Conservation (phyloP, 1,284 basidiomycete genomes). For the Malassezia vespertilionis region DNA sequence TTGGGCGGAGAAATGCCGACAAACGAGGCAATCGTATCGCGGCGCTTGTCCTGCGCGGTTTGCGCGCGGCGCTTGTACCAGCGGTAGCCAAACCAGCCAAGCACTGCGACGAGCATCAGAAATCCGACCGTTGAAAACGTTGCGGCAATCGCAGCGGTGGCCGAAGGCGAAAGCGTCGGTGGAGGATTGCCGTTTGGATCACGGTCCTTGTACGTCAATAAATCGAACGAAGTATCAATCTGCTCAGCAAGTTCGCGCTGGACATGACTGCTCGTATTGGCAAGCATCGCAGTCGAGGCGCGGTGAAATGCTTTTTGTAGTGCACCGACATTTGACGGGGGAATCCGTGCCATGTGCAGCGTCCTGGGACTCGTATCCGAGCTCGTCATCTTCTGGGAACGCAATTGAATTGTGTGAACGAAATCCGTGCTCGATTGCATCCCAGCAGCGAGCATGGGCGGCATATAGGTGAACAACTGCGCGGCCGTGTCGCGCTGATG, state of each 20-base stretch:
- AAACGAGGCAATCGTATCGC: slow-evolving; percentile 24
- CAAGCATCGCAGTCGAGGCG: not conserved
- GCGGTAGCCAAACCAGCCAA: slow-evolving; percentile 19
- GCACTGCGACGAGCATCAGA: slow-evolving; percentile 20
- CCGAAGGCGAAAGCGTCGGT: slow-evolving; percentile 7
- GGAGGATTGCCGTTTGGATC: slow-evolving; percentile 6
- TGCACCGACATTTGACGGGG: not conserved
- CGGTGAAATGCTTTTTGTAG: not conserved
- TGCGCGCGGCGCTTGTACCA: not conserved
- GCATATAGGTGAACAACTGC: slow-evolving; percentile 45
- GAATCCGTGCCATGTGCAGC: slow-evolving; percentile 37
- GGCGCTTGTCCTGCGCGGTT: not conserved
- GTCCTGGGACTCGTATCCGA: slow-evolving; percentile 4
- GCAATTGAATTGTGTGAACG: too few relatives aligned
- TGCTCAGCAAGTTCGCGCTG: slow-evolving; percentile 30
- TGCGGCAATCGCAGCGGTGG: slow-evolving; percentile 31
- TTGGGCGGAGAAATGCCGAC: too few relatives aligned
- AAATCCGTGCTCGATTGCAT: too few relatives aligned
- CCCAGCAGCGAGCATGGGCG: slow-evolving; percentile 25
- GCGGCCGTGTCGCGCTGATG: slow-evolving; percentile 36
- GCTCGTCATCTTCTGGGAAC: slow-evolving; percentile 15
- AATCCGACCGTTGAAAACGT: slow-evolving; percentile 29
- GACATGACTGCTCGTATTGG: slow-evolving; percentile 1
- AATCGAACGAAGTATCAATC: slow-evolving; percentile 34
- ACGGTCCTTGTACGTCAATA: slow-evolving; percentile 13